These are phyloP conservation scores for Cicer bijugum DNA, from an alignment of 306 rosid genomes.

Conservation along the genomic window DNA sequence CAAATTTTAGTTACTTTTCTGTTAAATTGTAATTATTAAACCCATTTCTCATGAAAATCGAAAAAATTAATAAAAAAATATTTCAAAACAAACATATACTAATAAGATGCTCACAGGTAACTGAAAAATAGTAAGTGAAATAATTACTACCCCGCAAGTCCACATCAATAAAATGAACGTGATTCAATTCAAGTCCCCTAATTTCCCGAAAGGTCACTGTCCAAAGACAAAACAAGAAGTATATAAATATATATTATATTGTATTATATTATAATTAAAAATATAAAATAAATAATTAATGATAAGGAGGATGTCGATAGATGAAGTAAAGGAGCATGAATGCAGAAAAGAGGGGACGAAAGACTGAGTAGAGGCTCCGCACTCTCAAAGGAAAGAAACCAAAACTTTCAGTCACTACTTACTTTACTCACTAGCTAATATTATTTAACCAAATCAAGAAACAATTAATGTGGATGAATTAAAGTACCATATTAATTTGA, in stretches of 20 bases:
- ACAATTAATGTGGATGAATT: constrained; percentile 17
- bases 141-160: background rate
- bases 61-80: background rate
- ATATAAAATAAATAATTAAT: background rate
- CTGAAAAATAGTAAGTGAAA: background rate
- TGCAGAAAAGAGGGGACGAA: constrained; percentile 46
- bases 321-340: constrained; percentile 19
- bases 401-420: background rate
- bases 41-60: no score
- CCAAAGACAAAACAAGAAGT: constrained; percentile 3
- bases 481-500: constrained; percentile 22
- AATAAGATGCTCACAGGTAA: constrained; percentile 15
- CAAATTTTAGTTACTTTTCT: no score
- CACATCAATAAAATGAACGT: background rate
- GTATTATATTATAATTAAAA: background rate
- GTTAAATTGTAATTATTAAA: no score
- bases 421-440: background rate
- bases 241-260: background rate
- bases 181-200: background rate
- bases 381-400: constrained; percentile 33
- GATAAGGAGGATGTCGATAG: constrained; percentile 13
- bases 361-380: constrained; percentile 39
- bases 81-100: background rate
- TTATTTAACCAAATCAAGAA: constrained; percentile 25
- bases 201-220: background rate